Evolutionary conservation across 768 basidiomycete genomes (phyloP).

Genomic region (Termitomyces sp.): DNA sequence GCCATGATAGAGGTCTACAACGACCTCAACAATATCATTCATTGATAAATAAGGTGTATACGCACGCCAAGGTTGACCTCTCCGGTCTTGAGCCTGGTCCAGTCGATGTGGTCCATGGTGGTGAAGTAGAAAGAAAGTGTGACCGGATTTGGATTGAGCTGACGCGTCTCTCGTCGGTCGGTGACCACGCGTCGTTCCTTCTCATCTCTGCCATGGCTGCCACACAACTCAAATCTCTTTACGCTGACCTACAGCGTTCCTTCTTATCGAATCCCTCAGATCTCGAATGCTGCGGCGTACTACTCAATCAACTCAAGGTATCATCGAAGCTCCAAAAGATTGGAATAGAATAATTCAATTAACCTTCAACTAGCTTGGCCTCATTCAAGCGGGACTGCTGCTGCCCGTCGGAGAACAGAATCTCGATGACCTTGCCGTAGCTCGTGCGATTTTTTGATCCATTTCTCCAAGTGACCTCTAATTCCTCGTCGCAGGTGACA

Average conservation of each 20-base stretch:
- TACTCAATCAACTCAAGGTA: constrained; percentile 77
- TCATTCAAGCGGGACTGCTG: constrained; percentile 73
- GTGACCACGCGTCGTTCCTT: constrained; percentile 31
- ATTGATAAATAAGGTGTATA: constrained; percentile 11
- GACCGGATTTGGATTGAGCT: constrained; percentile 16
- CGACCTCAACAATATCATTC: neutral
- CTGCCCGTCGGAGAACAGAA: constrained; percentile 64
- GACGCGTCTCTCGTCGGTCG: constrained; percentile 12
- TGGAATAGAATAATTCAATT: constrained; percentile 1
- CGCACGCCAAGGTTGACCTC: constrained; percentile 96
- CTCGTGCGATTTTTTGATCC: constrained; percentile 38
- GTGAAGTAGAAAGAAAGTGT: constrained; percentile 14
- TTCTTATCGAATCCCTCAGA: constrained; percentile 65
- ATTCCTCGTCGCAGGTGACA: constrained; percentile 55
- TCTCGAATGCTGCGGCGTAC: constrained; percentile 54
- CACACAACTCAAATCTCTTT: constrained; percentile 49
- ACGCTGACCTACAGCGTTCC: constrained; percentile 60
- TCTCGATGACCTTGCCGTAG: constrained; percentile 61
- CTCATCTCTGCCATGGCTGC: constrained; percentile 37
- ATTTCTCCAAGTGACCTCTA: neutral
- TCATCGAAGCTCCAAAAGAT: neutral
- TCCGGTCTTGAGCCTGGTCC: constrained; percentile 84
- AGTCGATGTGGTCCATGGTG: constrained; percentile 67
- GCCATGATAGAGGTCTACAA: constrained; percentile 97
- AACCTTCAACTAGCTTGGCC: constrained; percentile 47